Evolutionary conservation across 768 basidiomycete genomes (phyloP).

Genomic region (Goffeauzyma gilvescens): DNA sequence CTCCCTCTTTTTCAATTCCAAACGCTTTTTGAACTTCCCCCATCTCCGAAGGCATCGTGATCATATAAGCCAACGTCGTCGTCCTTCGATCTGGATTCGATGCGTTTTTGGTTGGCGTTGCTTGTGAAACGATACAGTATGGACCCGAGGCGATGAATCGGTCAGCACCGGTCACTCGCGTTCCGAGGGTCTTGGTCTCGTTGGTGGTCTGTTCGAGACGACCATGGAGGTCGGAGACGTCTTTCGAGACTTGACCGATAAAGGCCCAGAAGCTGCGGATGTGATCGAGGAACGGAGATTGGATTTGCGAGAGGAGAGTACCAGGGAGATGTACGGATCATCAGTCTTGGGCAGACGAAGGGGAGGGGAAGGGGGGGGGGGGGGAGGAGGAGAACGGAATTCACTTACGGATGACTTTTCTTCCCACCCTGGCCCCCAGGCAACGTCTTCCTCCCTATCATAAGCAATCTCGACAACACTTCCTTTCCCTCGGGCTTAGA

Average conservation of each 20-base stretch:
- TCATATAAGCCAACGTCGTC: constrained; percentile 4
- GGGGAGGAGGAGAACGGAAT: neutral
- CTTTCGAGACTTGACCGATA: constrained; percentile 8
- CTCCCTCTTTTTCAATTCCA: constrained; percentile 7
- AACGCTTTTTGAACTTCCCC: constrained; percentile 13
- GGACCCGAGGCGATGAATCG: constrained; percentile 9
- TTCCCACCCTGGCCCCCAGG: constrained; percentile 5
- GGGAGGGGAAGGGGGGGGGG: neutral
- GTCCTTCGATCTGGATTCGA: neutral
- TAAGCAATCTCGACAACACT: constrained; percentile 6
- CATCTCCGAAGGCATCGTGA: constrained; percentile 6
- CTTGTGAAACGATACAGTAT: constrained; percentile 8
- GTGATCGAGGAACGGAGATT: neutral
- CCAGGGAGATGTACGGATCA: no score
- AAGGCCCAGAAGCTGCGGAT: constrained; percentile 9
- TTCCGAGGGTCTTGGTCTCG: constrained; percentile 10
- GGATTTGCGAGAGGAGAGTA: neutral
- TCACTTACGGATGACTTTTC: constrained; percentile 6
- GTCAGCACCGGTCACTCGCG: constrained; percentile 6
- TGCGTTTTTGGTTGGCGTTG: neutral
- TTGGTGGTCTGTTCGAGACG: constrained; percentile 7
- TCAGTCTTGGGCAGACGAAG: no score
- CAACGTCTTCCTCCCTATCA: constrained; percentile 8
- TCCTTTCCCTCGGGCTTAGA: neutral
- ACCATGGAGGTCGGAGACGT: constrained; percentile 5